Evolutionary conservation across 129 eudicot species (phyloP), one percentile per base, ranked within the genome.

Genomic region (Calendula officinalis): DNA sequence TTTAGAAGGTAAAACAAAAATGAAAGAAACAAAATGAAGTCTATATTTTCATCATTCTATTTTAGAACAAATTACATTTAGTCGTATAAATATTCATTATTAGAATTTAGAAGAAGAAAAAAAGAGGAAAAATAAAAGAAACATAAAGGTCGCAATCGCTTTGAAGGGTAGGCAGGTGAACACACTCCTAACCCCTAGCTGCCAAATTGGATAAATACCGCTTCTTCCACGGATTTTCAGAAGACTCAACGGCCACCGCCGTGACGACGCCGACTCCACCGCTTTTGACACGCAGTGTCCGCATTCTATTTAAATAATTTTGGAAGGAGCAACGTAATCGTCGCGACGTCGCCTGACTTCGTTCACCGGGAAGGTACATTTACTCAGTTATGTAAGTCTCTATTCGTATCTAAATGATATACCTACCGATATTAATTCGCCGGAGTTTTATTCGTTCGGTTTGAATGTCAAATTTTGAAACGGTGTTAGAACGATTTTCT

Each of bases 361-460:
- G n/a, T 32, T 27, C n/a, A 8, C 22, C 71, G 42, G 42, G 39
- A 7, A 52, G 0, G 30, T 41, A n/a, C 32, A 67, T 2, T 4
- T 43, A 22, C 10, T 9, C 1, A 9, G 3, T 36, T 34, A 27
- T 44, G 73, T 68, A 68, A 68, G 73, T 68, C 46, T 55, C 44
- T 67, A 22, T 56, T 67, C 63, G 10, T 67, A 53, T 67, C 43
- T 54, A 42, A 50, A 22, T 66, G 7, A 38, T 11, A 67, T 35
- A 15, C 60, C 11, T 16, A 16, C 47, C 38, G 46, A 36, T 47
- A 32, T 32, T 44, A n/a, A 43, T 62, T 34, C 14, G 32, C 4
- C 55, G 8, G 42, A 9, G 33, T 13, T 44, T 55, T 54, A 22
- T 33, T 16, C 6, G 22, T 40, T 15, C 10, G 60, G 4, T 49